A percentile compares a stretch with the other conserved stretches of the same genome.
Evolutionary conservation across 768 basidiomycete species (phyloP).

Genomic region (Melanogaster broomeanus): DNA sequence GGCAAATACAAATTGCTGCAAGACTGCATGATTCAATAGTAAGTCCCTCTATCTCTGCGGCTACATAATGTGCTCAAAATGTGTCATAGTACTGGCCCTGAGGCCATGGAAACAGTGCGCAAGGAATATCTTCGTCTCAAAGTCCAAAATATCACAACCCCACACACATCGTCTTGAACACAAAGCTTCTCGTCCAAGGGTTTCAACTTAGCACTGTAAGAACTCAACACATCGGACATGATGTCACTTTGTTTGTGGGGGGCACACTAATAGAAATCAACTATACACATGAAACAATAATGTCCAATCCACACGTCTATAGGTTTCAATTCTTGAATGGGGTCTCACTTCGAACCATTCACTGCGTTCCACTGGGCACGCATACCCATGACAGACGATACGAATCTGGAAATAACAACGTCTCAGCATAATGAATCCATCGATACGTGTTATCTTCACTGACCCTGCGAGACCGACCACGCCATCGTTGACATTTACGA

Average conservation of each 20-base stretch:
- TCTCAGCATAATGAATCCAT: constrained; percentile 1
- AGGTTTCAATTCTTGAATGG: not conserved
- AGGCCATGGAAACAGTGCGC: constrained; percentile 71
- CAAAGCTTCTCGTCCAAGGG: not conserved
- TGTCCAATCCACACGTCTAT: not conserved
- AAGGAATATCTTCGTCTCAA: constrained; percentile 74
- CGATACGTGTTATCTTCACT: constrained; percentile 27
- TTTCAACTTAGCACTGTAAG: not conserved
- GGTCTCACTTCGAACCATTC: constrained; percentile 40
- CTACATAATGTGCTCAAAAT: constrained; percentile 1
- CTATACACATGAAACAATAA: constrained; percentile 1
- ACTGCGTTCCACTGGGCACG: constrained; percentile 67
- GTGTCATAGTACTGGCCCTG: constrained; percentile 61
- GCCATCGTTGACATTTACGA: constrained; percentile 82
- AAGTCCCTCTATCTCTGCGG: constrained; percentile 29
- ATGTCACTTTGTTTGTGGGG: not conserved
- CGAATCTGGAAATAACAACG: constrained; percentile 44
- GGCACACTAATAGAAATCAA: constrained; percentile 8
- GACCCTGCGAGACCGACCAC: constrained; percentile 84
- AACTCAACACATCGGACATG: not conserved
- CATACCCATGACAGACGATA: constrained; percentile 71
- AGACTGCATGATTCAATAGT: constrained; percentile 82
- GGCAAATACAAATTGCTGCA: constrained; percentile 68
- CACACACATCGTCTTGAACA: not conserved
- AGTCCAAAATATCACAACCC: constrained; percentile 27